These are phyloP conservation scores for Corylus americana DNA, from an alignment of 306 rosid species.

Conservation along the genomic window DNA sequence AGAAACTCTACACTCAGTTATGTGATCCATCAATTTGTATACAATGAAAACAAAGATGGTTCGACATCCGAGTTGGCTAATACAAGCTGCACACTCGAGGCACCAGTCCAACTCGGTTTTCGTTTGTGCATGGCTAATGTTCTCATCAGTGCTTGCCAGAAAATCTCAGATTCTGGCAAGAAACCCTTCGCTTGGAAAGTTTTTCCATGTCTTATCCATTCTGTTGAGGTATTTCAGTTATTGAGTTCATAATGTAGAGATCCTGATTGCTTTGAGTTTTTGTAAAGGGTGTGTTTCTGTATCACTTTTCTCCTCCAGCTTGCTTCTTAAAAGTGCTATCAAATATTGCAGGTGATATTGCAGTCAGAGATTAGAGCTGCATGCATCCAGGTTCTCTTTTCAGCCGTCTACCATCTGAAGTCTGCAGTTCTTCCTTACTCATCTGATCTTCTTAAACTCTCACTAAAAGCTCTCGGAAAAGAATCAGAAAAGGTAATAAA, in stretches of 20 bases:
- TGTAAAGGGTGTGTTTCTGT: constrained; percentile 10
- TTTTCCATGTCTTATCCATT: constrained; percentile 58
- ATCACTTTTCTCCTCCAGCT: constrained; percentile 15
- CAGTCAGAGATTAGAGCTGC: constrained; percentile 75
- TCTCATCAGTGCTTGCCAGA: constrained; percentile 85
- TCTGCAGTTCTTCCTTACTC: constrained; percentile 65
- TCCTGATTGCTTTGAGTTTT: constrained; percentile 5
- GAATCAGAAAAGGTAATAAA: constrained; percentile 67
- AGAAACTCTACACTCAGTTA: constrained; percentile 42
- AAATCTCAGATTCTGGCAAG: constrained; percentile 57
- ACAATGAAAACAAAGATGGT: constrained; percentile 27
- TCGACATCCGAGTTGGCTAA: constrained; percentile 30
- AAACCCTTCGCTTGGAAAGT: constrained; percentile 51
- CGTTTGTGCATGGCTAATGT: constrained; percentile 90
- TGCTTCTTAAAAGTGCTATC: constrained; percentile 33
- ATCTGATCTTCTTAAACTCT: constrained; percentile 56
- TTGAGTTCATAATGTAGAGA: constrained; percentile 2
- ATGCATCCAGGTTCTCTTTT: constrained; percentile 79
- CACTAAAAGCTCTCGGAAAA: constrained; percentile 61
- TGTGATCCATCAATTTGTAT: constrained; percentile 47
- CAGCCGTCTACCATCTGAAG: constrained; percentile 80
- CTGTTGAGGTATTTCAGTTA: constrained; percentile 58
- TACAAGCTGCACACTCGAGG: constrained; percentile 23
- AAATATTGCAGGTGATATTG: constrained; percentile 43
- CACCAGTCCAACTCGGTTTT: constrained; percentile 51